phyloP scores from a whole-genome alignment of 2,329 filamentous ascomycete species.

The Cercospora zeae-maydis region DNA sequence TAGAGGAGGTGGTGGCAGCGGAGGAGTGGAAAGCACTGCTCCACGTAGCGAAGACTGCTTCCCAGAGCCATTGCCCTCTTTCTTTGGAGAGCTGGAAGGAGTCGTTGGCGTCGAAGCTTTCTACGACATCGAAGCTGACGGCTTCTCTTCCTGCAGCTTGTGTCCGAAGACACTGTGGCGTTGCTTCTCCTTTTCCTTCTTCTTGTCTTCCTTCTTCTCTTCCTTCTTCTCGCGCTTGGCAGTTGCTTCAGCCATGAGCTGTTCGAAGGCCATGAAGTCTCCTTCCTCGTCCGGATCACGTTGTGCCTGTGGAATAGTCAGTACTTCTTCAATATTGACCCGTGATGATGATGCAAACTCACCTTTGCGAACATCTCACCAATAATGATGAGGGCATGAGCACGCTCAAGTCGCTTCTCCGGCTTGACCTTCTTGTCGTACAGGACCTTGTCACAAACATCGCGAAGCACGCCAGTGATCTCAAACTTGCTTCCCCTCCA shows the following conservation, averaged over 20 bases:
- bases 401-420: constrained; percentile 83
- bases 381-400: constrained; percentile 81
- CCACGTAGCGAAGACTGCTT: neutral
- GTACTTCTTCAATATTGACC: neutral
- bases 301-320: constrained; percentile 59
- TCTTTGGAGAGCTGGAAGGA: neutral
- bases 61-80: neutral
- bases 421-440: constrained; percentile 74
- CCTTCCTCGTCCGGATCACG: constrained; percentile 94
- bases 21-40: neutral
- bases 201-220: constrained; percentile 63
- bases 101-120: constrained; percentile 1
- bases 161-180: constrained; percentile 17
- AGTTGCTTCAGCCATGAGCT: constrained; percentile 92
- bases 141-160: constrained; percentile 18
- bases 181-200: constrained; percentile 13
- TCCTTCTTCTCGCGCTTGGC: constrained; percentile 85
- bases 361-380: constrained; percentile 89
- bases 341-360: constrained; percentile 33
- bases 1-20: neutral
- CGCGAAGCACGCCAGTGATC: constrained; percentile 90
- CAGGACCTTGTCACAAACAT: constrained; percentile 87
- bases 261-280: constrained; percentile 97
- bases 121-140: constrained; percentile 13
- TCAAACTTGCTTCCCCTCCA: constrained; percentile 97